A percentile compares a stretch with the other conserved stretches of the same genome.
Evolutionary conservation across 768 basidiomycete genomes (phyloP).

Genomic region (Gymnopilus junonius): DNA sequence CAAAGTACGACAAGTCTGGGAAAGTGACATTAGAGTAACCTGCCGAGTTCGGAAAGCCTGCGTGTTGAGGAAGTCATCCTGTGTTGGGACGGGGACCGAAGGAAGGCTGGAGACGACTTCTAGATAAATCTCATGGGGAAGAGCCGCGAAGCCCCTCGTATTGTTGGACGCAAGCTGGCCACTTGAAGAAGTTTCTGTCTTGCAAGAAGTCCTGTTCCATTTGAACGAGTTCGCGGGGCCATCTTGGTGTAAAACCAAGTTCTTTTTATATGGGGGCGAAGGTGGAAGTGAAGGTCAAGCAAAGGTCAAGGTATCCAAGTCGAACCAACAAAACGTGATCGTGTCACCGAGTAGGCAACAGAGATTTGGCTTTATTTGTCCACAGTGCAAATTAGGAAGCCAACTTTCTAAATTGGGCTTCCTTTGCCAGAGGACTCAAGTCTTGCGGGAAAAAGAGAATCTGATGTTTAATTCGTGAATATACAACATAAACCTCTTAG

Average conservation of each 20-base stretch:
- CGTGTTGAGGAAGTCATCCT: too few relatives aligned
- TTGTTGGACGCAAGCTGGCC: conserved; percentile 16
- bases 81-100: conserved; percentile 16
- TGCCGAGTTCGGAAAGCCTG: too few relatives aligned
- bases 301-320: too few relatives aligned
- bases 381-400: neutral
- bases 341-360: too few relatives aligned
- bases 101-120: conserved; percentile 27
- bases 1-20: conserved; percentile 17
- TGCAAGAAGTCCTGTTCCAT: neutral
- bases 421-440: too few relatives aligned
- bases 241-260: too few relatives aligned
- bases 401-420: neutral
- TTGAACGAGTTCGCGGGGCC: neutral
- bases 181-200: neutral
- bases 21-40: too few relatives aligned
- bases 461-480: neutral
- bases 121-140: conserved; percentile 29
- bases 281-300: neutral
- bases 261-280: neutral
- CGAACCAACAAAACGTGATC: neutral
- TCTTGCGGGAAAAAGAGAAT: too few relatives aligned
- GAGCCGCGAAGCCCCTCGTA: conserved; percentile 19
- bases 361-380: neutral
- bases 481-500: neutral